phyloP scores from a whole-genome alignment of 2,329 filamentous ascomycete genomes.

The Talaromyces verruculosus region DNA sequence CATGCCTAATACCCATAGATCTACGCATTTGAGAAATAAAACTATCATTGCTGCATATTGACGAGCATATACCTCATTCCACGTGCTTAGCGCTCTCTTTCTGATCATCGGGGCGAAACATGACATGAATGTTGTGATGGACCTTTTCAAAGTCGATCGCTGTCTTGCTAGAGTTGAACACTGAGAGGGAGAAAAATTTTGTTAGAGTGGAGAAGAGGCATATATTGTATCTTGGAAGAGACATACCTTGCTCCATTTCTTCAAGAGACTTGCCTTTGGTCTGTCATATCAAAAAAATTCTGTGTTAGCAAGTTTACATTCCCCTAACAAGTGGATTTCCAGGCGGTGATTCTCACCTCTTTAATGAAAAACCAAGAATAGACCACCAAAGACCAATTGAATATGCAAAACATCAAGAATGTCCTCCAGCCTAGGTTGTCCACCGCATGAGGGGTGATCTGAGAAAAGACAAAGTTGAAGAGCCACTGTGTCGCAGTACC shows the following conservation, averaged over 20 bases:
- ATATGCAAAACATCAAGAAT: conserved; percentile 48
- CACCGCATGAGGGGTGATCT: conserved; percentile 35
- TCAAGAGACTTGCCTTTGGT: conserved; percentile 9
- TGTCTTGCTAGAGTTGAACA: background rate
- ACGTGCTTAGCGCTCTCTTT: background rate
- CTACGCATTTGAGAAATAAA: too few species aligned
- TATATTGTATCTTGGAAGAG: background rate
- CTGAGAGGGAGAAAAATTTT: background rate
- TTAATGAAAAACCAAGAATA: background rate
- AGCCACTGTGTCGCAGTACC: conserved; percentile 29
- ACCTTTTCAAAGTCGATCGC: background rate
- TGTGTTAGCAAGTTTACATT: background rate
- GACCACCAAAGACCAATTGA: conserved; percentile 30
- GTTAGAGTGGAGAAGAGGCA: background rate
- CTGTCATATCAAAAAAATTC: background rate
- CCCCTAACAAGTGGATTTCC: too few species aligned
- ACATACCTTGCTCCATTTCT: conserved; percentile 8
- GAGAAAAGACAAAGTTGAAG: conserved; percentile 29
- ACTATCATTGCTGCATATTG: too few species aligned
- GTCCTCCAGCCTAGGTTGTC: conserved; percentile 46
- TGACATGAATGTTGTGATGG: background rate
- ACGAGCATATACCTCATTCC: background rate
- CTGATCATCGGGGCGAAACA: background rate
- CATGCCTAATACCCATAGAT: too few species aligned
- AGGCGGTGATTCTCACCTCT: background rate